A percentile compares a stretch with the other conserved stretches of the same genome.
Evolutionary conservation across 306 rosid species (phyloP).

Genomic region (Coriaria nepalensis): DNA sequence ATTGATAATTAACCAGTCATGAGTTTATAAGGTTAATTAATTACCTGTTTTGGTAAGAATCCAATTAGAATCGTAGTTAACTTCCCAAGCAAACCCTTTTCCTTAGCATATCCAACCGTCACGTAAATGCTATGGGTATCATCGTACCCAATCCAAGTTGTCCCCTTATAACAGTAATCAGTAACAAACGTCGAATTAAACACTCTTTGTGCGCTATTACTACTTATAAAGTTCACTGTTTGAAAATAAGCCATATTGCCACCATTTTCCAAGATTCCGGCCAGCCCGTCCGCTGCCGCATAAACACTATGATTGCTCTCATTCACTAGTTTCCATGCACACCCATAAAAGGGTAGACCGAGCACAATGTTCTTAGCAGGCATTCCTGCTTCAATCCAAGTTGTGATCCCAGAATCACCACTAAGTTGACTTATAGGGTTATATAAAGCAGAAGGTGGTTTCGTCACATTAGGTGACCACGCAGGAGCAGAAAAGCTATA

Average conservation of each 20-base stretch:
- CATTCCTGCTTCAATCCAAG: slow-evolving; percentile 12
- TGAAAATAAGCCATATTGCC: slow-evolving; percentile 2
- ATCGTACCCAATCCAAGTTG: slow-evolving; percentile 14
- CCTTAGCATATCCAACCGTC: slow-evolving; percentile 8
- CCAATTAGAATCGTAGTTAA: neutral
- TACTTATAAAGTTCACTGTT: neutral
- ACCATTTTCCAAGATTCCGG: neutral
- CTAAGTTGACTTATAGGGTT: neutral
- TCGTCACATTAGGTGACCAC: slow-evolving; percentile 5
- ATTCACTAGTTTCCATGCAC: neutral
- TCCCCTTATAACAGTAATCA: neutral
- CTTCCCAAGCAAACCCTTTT: slow-evolving; percentile 12
- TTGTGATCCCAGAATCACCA: slow-evolving; percentile 1
- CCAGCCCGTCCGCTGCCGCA: slow-evolving; percentile 10
- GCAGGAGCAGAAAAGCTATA: slow-evolving; percentile 9
- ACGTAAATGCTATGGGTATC: slow-evolving; percentile 3
- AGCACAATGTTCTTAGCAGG: neutral
- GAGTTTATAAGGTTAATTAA: neutral
- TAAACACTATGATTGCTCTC: slow-evolving; percentile 1
- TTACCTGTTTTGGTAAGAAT: slow-evolving; percentile 4
- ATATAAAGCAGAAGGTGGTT: slow-evolving; percentile 9
- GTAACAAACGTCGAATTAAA: slow-evolving; percentile 4
- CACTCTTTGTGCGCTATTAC: neutral
- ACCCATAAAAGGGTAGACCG: neutral
- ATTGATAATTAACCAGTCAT: neutral